Conservation (phyloP, 139 green algal species). For the Chlamydomonas sphaeroides region DNA sequence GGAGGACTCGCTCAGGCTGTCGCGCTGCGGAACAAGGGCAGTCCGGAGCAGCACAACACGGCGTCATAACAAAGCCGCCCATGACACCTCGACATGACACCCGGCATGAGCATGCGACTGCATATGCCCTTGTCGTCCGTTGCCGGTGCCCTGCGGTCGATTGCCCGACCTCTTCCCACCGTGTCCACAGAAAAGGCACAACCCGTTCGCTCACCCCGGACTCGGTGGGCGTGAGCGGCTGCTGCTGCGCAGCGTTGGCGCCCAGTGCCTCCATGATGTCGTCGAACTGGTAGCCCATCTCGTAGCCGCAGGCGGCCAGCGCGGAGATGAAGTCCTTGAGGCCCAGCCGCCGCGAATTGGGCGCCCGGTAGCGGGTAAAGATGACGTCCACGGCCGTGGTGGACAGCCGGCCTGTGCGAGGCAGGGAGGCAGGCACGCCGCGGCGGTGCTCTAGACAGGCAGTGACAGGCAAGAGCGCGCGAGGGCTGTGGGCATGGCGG, state of each 20-base stretch:
- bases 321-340: conserved; percentile 56
- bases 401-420: conserved; percentile 53
- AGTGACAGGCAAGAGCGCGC: no score
- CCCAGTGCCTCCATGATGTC: conserved; percentile 51
- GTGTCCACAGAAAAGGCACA: no score
- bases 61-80: no score
- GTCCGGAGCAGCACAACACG: not conserved
- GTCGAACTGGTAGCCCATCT: conserved; percentile 62
- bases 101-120: no score
- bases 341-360: conserved; percentile 48
- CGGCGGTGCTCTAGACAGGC: no score
- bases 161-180: no score
- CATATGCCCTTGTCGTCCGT: no score
- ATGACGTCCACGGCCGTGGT: conserved; percentile 63
- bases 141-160: no score
- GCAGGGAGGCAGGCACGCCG: not conserved
- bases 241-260: not conserved
- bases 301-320: conserved; percentile 57
- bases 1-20: conserved; percentile 16
- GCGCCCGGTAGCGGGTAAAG: conserved; percentile 57
- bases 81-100: no score
- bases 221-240: conserved; percentile 32
- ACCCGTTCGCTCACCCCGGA: conserved; percentile 10
- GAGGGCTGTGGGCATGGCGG: not conserved
- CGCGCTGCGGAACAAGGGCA: conserved; percentile 1